Conservation (phyloP, 1,284 basidiomycete genomes). For the Trametes sp. region DNA sequence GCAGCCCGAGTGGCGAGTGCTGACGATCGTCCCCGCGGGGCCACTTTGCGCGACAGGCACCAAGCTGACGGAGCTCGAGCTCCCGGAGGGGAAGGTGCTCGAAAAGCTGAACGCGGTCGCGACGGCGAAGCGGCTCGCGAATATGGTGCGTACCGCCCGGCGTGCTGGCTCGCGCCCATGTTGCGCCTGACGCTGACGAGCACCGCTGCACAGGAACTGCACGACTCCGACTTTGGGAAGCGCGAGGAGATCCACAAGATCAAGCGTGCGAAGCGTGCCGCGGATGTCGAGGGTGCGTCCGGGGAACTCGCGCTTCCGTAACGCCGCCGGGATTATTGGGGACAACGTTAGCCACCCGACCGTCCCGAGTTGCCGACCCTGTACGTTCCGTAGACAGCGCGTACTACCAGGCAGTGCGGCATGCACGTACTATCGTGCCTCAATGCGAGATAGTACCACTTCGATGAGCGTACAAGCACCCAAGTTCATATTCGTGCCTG, state of each 20-base stretch:
- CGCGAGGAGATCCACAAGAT: constrained; percentile 82
- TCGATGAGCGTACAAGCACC: not conserved
- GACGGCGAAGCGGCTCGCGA: constrained; percentile 92
- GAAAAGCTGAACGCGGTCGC: constrained; percentile 90
- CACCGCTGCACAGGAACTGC: constrained; percentile 71
- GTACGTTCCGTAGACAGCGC: not conserved
- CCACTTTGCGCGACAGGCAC: constrained; percentile 59
- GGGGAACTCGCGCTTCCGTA: constrained; percentile 11
- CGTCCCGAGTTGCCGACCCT: not conserved
- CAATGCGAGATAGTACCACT: no score
- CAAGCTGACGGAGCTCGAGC: constrained; percentile 74
- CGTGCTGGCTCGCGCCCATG: not conserved
- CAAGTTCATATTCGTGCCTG: no score
- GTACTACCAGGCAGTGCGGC: no score
- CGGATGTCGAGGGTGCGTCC: constrained; percentile 32
- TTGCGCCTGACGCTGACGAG: constrained; percentile 4
- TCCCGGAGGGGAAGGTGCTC: constrained; percentile 86
- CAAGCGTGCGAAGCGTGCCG: constrained; percentile 58
- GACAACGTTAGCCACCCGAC: not conserved
- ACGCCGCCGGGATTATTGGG: not conserved
- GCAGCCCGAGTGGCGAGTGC: not conserved
- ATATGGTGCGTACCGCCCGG: constrained; percentile 73
- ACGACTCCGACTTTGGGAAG: constrained; percentile 91
- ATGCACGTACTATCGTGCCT: no score
- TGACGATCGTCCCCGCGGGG: not conserved